phyloP scores from a whole-genome alignment of 148 eudicot genomes.

The Amaranthus cruentus region DNA sequence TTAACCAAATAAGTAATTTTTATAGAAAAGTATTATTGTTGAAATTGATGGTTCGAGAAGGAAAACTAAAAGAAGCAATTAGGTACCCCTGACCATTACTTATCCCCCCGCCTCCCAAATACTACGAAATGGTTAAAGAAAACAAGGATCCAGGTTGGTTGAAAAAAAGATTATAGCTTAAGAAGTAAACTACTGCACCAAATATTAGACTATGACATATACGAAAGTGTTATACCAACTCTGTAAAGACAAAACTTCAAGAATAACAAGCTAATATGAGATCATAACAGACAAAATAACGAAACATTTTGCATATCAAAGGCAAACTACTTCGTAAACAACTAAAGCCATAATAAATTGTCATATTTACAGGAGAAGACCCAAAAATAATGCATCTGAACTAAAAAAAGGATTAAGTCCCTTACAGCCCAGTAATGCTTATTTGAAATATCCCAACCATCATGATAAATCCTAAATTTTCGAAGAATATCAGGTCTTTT shows the following conservation, averaged over 20 bases:
- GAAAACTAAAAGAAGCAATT: background rate
- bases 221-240: background rate
- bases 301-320: background rate
- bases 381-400: background rate
- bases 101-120: no score
- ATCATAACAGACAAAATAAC: constrained; percentile 11
- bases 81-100: background rate
- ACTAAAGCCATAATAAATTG: background rate
- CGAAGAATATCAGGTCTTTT: constrained; percentile 81
- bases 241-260: background rate
- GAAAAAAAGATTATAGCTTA: background rate
- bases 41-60: background rate
- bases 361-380: background rate
- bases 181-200: background rate
- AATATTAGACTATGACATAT: background rate
- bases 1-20: background rate
- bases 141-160: no score
- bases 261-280: background rate
- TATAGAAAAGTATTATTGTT: background rate
- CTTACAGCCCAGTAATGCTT: constrained; percentile 98
- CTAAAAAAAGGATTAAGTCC: constrained; percentile 1
- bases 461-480: constrained; percentile 55
- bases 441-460: constrained; percentile 90
- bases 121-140: no score
- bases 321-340: background rate